These are phyloP conservation scores for Dichotomopilus funicola DNA, from an alignment of 2,329 filamentous ascomycete species.

Conservation along the genomic window DNA sequence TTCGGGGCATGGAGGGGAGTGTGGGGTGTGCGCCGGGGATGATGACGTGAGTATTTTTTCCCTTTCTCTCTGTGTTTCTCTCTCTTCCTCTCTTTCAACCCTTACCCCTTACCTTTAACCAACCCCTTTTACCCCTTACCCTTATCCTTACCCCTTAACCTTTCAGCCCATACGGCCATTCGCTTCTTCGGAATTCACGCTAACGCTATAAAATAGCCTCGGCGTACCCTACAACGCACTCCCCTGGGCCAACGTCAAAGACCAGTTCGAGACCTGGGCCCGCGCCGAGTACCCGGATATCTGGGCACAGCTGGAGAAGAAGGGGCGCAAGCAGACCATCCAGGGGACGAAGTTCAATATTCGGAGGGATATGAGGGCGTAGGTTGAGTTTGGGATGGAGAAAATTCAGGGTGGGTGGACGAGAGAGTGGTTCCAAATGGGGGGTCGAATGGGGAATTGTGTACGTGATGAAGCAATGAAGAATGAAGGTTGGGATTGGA, in stretches of 20 bases:
- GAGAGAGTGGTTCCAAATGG: too few relatives aligned
- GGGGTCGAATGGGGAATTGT: not conserved
- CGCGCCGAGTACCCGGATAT: conserved; percentile 57
- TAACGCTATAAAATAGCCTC: conserved; percentile 43
- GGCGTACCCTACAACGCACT: conserved; percentile 71
- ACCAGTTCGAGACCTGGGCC: conserved; percentile 68
- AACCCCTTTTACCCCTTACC: too few relatives aligned
- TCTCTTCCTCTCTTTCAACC: too few relatives aligned
- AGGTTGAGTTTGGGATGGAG: conserved; percentile 21
- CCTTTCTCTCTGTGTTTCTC: not conserved
- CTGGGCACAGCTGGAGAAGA: conserved; percentile 60
- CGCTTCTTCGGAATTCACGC: too few relatives aligned
- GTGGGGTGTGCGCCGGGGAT: conserved; percentile 62
- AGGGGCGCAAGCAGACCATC: conserved; percentile 40
- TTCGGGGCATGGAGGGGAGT: conserved; percentile 60
- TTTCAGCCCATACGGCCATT: too few relatives aligned
- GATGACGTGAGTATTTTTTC: conserved; percentile 55
- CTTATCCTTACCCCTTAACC: not conserved
- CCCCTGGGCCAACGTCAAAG: conserved; percentile 57
- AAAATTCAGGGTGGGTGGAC: too few relatives aligned
- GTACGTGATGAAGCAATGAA: not conserved
- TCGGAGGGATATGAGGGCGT: conserved; percentile 42
- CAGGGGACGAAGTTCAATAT: conserved; percentile 45
- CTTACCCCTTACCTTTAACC: not conserved
- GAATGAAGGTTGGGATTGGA: too few relatives aligned